Conservation (phyloP, 1,284 basidiomycete genomes). For the Puccinia brachypodii region DNA sequence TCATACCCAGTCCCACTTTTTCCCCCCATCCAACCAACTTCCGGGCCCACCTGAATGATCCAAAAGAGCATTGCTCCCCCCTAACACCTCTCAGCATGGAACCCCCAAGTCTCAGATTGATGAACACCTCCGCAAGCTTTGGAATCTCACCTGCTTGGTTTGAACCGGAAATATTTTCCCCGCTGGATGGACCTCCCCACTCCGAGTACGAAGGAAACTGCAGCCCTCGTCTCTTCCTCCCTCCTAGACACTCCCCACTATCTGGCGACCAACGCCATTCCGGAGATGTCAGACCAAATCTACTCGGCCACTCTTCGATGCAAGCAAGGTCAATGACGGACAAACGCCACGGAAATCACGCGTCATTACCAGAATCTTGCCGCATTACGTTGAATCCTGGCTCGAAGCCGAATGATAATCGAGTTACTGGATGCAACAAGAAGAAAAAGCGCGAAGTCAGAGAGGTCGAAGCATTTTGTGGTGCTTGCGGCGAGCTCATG, state of each 20-base stretch:
- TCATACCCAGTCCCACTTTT: constrained; percentile 13
- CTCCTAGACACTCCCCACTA: not conserved
- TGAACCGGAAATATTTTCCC: constrained; percentile 6
- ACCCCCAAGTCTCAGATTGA: constrained; percentile 6
- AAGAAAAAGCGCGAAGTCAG: constrained; percentile 44
- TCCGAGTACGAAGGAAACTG: constrained; percentile 15
- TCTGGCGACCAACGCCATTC: not conserved
- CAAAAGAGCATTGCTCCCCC: not conserved
- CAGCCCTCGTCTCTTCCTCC: not conserved
- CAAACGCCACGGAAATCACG: not conserved
- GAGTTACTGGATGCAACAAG: constrained; percentile 15
- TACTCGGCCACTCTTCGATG: not conserved
- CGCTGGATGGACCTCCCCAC: not conserved
- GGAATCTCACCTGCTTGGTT: constrained; percentile 29
- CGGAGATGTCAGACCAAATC: not conserved
- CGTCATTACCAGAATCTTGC: not conserved
- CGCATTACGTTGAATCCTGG: not conserved
- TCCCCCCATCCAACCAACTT: not conserved
- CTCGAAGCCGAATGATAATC: not conserved
- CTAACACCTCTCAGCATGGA: constrained; percentile 2
- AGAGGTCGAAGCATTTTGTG: constrained; percentile 37
- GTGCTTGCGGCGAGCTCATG: constrained; percentile 16
- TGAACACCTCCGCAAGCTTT: not conserved
- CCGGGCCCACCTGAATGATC: not conserved
- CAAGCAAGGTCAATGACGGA: not conserved